A percentile compares a stretch with the other conserved stretches of the same genome.
These are phyloP conservation scores for Candida sanyiensis DNA, from an alignment of 805 yeast species.

Conservation along the genomic window DNA sequence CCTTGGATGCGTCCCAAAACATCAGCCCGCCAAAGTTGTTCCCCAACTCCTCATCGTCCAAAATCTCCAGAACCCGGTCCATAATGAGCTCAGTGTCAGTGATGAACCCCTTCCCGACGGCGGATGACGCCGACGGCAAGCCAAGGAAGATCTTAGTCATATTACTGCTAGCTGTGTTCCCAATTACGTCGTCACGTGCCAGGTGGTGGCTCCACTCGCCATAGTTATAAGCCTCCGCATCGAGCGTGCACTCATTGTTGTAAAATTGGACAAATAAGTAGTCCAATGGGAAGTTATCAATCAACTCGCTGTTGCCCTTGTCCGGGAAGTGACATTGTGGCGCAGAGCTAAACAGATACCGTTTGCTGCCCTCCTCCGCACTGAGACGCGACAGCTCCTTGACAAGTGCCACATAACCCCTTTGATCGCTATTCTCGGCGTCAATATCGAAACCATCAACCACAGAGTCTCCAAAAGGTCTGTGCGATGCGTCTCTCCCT, in stretches of 20 bases:
- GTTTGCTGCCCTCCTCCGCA: conserved; percentile 38
- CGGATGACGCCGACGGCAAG: conserved; percentile 45
- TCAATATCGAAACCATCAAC: conserved; percentile 94
- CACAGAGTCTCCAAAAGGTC: conserved; percentile 64
- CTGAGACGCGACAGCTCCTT: conserved; percentile 37
- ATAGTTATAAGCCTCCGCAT: conserved; percentile 40
- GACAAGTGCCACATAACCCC: conserved; percentile 66
- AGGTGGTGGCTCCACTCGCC: conserved; percentile 39
- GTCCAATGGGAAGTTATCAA: conserved; percentile 52
- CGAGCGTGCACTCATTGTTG: conserved; percentile 55
- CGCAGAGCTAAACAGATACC: conserved; percentile 65
- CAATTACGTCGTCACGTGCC: not conserved
- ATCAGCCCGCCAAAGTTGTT: conserved; percentile 74
- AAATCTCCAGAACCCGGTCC: conserved; percentile 24
- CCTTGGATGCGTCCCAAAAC: conserved; percentile 90
- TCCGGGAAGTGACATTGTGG: conserved; percentile 80
- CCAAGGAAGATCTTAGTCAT: conserved; percentile 53
- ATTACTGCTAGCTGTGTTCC: too few species aligned
- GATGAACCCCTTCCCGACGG: conserved; percentile 55
- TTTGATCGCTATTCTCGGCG: conserved; percentile 57
- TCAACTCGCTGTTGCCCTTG: conserved; percentile 40
- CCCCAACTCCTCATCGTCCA: not conserved
- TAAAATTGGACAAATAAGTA: conserved; percentile 71
- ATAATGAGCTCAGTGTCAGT: conserved; percentile 32
- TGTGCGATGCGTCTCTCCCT: conserved; percentile 36